Evolutionary conservation across 495 filamentous ascomycete species (phyloP).

Genomic region (Darksidea phi): DNA sequence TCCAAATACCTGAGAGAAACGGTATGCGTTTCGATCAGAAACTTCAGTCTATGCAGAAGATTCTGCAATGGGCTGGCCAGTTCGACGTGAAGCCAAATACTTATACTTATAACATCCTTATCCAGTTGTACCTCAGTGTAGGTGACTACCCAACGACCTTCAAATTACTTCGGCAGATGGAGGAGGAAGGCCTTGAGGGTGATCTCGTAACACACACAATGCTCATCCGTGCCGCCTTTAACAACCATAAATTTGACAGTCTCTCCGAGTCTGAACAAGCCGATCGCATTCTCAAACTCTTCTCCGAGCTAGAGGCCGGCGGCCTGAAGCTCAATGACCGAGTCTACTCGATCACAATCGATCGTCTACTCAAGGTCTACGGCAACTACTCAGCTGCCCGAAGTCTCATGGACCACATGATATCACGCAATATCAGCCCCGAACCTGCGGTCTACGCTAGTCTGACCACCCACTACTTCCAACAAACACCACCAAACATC

Average conservation of each 20-base stretch:
- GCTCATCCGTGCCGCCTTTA: conserved; percentile 52
- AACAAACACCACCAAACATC: conserved; percentile 55
- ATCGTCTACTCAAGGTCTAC: conserved; percentile 54
- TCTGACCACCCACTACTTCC: conserved; percentile 66
- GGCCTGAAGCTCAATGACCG: conserved; percentile 56
- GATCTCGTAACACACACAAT: conserved; percentile 58
- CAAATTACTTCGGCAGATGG: conserved; percentile 53
- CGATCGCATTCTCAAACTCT: conserved; percentile 43
- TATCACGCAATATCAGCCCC: conserved; percentile 49
- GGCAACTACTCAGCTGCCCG: conserved; percentile 54
- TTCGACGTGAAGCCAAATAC: conserved; percentile 60
- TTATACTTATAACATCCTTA: conserved; percentile 67
- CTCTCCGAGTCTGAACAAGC: conserved; percentile 42
- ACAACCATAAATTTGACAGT: conserved; percentile 33
- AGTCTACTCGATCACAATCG: conserved; percentile 63
- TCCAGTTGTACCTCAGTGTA: conserved; percentile 54
- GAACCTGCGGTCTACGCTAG: conserved; percentile 66
- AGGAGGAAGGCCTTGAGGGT: conserved; percentile 44
- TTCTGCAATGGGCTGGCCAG: conserved; percentile 59
- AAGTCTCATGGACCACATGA: conserved; percentile 61
- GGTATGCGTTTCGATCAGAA: conserved; percentile 32
- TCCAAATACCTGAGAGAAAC: conserved; percentile 31
- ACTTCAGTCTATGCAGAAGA: conserved; percentile 42
- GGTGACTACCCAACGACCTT: conserved; percentile 43
- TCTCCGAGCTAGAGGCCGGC: conserved; percentile 53